These are phyloP conservation scores for Skeletonema marinoi DNA, from an alignment of 108 stramenopile species.

Conservation along the genomic window DNA sequence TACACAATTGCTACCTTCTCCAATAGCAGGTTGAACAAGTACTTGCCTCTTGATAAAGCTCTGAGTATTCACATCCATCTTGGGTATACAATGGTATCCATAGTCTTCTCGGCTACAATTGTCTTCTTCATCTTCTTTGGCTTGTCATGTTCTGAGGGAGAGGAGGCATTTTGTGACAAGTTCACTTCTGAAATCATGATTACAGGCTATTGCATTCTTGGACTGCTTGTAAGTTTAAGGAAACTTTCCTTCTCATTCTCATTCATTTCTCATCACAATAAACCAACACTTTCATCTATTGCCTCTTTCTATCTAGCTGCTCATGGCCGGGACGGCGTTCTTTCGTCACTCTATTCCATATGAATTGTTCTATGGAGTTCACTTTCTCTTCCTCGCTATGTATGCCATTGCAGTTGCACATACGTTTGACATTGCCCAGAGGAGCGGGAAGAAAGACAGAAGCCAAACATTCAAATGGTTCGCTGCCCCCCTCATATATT, in stretches of 20 bases:
- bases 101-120: conserved; percentile 44
- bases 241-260: too few relatives aligned
- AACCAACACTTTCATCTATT: too few relatives aligned
- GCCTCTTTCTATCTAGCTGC: conserved; percentile 5
- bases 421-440: conserved; percentile 45
- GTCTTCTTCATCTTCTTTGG: conserved; percentile 56
- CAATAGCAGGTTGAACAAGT: too few relatives aligned
- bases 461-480: too few relatives aligned
- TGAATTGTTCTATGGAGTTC: conserved; percentile 48
- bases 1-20: too few relatives aligned
- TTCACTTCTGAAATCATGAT: conserved; percentile 46
- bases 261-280: too few relatives aligned
- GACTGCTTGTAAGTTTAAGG: neutral
- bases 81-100: conserved; percentile 41
- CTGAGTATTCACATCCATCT: conserved; percentile 48
- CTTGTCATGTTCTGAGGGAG: conserved; percentile 41
- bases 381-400: conserved; percentile 45
- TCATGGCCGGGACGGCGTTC: conserved; percentile 40
- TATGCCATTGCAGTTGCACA: conserved; percentile 38
- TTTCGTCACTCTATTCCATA: conserved; percentile 48
- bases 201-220: conserved; percentile 49
- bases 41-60: conserved; percentile 44
- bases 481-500: too few relatives aligned
- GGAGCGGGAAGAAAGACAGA: conserved; percentile 20
- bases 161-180: conserved; percentile 54